Percentiles rank a stretch among this genome's conserved stretches.
Conservation (phyloP, 1,139 yeast species). For the Cylindricascospora bacillispora region DNA sequence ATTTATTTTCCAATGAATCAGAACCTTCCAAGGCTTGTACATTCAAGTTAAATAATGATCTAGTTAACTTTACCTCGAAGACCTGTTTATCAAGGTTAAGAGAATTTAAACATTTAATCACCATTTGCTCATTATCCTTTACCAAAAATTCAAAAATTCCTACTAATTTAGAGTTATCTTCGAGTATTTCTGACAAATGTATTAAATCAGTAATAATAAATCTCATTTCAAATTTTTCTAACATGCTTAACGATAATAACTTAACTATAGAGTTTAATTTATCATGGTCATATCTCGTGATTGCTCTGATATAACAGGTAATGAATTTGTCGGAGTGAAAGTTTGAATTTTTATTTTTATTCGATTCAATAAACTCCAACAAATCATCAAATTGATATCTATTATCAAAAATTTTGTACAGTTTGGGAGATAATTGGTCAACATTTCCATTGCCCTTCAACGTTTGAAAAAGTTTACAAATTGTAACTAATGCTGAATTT, state of each 20-base stretch:
- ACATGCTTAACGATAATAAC: constrained; percentile 18
- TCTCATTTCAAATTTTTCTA: constrained; percentile 30
- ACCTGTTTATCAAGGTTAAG: constrained; percentile 35
- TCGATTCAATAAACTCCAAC: constrained; percentile 16
- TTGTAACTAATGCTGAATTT: constrained; percentile 30
- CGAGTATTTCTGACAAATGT: constrained; percentile 26
- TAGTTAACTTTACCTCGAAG: constrained; percentile 58
- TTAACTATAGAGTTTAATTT: constrained; percentile 23
- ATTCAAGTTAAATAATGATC: constrained; percentile 32
- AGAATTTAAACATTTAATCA: constrained; percentile 31
- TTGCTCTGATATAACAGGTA: constrained; percentile 28
- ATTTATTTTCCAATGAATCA: constrained; percentile 11
- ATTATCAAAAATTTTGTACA: constrained; percentile 24
- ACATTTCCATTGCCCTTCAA: constrained; percentile 28
- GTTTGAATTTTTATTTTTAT: constrained; percentile 13
- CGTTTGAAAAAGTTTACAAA: constrained; percentile 30
- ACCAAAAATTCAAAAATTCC: constrained; percentile 36
- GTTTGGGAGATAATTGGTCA: constrained; percentile 28
- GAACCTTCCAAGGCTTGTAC: not conserved
- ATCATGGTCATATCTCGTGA: constrained; percentile 29
- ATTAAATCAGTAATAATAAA: constrained; percentile 28
- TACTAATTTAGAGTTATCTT: constrained; percentile 30
- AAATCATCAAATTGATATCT: constrained; percentile 15
- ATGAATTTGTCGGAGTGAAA: constrained; percentile 23
- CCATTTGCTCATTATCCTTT: constrained; percentile 29